Evolutionary conservation across 148 eudicot species (phyloP), one percentile per base, ranked within the genome.

Genomic region (Fallopia convolvulus): DNA sequence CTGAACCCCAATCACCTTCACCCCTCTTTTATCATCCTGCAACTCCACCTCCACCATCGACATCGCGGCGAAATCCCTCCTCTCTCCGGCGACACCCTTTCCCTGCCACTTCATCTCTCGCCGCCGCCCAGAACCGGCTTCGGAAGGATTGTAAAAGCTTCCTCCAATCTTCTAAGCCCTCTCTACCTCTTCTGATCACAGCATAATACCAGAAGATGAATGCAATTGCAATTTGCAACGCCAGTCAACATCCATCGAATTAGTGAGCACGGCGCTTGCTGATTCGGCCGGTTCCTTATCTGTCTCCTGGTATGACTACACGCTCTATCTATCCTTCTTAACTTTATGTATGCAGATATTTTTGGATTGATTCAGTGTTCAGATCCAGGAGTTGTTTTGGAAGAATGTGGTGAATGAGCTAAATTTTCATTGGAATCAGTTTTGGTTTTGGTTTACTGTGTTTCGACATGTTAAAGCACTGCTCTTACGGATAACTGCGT

Each of bases 161-260:
- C 41, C 70, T 32, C 39, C 39, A 26, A 30, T 18, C 17, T 30
- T 13, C 65, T 3, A 8, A 8, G 30, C 65, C 12, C 30, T 58
- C 70, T 61, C 70, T 61, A 23, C 70, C 8, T 61, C 36, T 26
- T 61, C 39, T 23, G 32, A 60, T 60, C 68, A 30, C 3, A 36
- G 44, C 36, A 68, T 68, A 6, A 15, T 6, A 33, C n/a, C 8
- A 66, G 72, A 66, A 13, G 72, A 68, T 17, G 72, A 68, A 68
- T 68, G 72, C 46, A 39, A 68, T 68, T 68, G 72, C 72, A 15
- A 36, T 36, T 68, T 68, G 72, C 72, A 15, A 36, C 36, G 8
- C 46, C 12, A 39, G 20, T 39, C 41, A 68, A 30, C 15, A 36
- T 68, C 46, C 46, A 15, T 33, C 72, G 32, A 68, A 33, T 68